phyloP scores from a whole-genome alignment of 2,329 filamentous ascomycete genomes.

The Fonsecaea pedrosoi region DNA sequence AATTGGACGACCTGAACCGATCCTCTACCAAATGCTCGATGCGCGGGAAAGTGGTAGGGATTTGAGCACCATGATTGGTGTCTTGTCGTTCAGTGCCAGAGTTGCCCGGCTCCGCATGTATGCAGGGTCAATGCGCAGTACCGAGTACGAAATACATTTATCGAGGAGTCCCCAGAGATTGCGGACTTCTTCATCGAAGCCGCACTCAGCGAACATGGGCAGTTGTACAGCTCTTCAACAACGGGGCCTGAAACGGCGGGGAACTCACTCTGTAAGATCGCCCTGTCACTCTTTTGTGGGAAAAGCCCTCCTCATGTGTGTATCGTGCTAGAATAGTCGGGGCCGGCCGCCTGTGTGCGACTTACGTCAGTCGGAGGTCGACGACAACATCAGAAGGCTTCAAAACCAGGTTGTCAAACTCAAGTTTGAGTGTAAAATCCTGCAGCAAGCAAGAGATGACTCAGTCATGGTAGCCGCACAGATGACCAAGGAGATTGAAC shows the following conservation, averaged over 20 bases:
- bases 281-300: background rate
- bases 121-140: slow-evolving; percentile 6
- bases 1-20: slow-evolving; percentile 6
- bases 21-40: slow-evolving; percentile 17
- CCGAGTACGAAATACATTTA: slow-evolving; percentile 14
- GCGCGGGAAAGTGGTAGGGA: slow-evolving; percentile 3
- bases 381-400: slow-evolving; percentile 13
- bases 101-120: slow-evolving; percentile 11
- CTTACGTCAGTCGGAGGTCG: slow-evolving; percentile 1
- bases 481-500: slow-evolving; percentile 19
- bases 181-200: slow-evolving; percentile 7
- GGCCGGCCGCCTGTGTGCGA: slow-evolving; percentile 1
- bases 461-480: slow-evolving; percentile 8
- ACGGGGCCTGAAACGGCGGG: slow-evolving; percentile 8
- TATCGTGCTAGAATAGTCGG: slow-evolving; percentile 1
- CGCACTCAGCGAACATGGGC: slow-evolving; percentile 14
- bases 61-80: slow-evolving; percentile 10
- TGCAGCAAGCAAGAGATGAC: slow-evolving; percentile 16
- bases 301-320: slow-evolving; percentile 11
- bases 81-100: background rate
- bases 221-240: slow-evolving; percentile 15
- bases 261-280: slow-evolving; percentile 13
- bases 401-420: slow-evolving; percentile 16
- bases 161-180: background rate
- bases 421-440: slow-evolving; percentile 15